Conservation (phyloP, 768 basidiomycete species). For the Boletus rubroflammeus region DNA sequence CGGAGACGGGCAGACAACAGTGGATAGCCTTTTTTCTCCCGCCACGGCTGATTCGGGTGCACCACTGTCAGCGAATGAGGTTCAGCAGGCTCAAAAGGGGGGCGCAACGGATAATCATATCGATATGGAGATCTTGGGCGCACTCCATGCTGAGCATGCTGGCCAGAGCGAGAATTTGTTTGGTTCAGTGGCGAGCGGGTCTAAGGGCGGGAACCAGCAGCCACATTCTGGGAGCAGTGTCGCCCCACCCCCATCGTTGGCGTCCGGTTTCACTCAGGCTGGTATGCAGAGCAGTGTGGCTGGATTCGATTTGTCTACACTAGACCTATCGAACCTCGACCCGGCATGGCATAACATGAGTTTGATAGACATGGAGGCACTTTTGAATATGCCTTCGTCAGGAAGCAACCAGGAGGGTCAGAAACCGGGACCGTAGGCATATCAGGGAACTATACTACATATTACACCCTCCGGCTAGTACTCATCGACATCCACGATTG, state of each 20-base stretch:
- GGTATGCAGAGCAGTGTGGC: constrained; percentile 19
- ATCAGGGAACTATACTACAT: neutral
- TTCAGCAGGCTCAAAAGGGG: constrained; percentile 18
- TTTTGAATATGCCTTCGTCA: constrained; percentile 43
- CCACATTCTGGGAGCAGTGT: constrained; percentile 22
- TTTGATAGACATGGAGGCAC: constrained; percentile 52
- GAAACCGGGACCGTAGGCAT: constrained; percentile 18
- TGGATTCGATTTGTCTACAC: constrained; percentile 46
- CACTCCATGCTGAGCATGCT: constrained; percentile 23
- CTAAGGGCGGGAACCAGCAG: constrained; percentile 8
- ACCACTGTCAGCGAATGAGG: constrained; percentile 15
- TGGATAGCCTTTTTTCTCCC: constrained; percentile 55
- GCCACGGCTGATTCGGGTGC: constrained; percentile 25
- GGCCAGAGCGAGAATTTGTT: constrained; percentile 22
- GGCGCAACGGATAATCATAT: constrained; percentile 18
- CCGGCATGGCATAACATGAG: constrained; percentile 42
- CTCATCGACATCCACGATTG: neutral
- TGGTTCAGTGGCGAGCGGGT: constrained; percentile 27
- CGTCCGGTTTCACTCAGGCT: constrained; percentile 40
- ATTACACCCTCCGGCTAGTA: neutral
- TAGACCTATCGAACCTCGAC: constrained; percentile 46
- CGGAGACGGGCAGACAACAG: constrained; percentile 32
- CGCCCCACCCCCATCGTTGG: constrained; percentile 37
- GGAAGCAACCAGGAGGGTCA: constrained; percentile 24
- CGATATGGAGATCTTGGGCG: constrained; percentile 38